Conservation (phyloP, 129 eudicot genomes). For the Centrapalus pauciflorus region DNA sequence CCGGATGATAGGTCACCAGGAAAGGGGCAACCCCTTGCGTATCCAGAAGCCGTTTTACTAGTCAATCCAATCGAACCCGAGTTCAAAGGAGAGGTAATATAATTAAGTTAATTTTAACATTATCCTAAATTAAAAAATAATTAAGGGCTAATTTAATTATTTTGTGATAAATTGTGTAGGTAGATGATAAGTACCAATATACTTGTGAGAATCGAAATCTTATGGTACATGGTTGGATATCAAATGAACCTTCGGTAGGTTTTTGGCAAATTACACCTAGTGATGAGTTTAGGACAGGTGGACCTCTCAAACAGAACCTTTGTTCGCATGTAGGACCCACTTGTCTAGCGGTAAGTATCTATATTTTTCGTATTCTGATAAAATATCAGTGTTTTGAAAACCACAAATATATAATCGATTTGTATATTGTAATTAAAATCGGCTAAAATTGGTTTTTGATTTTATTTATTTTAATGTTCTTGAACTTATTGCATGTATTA, state of each 20-base stretch:
- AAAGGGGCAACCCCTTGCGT: conserved; percentile 71
- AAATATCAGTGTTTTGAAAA: no score
- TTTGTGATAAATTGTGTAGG: conserved; percentile 32
- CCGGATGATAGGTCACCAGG: conserved; percentile 80
- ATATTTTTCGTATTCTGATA: not conserved
- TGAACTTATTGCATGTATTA: no score
- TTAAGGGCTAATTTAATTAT: not conserved
- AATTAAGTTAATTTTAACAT: no score
- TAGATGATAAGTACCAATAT: conserved; percentile 95
- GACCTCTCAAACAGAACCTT: conserved; percentile 85
- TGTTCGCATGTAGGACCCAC: conserved; percentile 97
- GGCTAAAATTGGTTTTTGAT: no score
- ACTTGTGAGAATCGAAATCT: conserved; percentile 70
- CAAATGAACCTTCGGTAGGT: conserved; percentile 51
- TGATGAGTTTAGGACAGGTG: conserved; percentile 86
- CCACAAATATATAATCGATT: no score
- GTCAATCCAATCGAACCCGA: conserved; percentile 65
- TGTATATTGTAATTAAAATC: no score
- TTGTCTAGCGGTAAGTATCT: conserved; percentile 75
- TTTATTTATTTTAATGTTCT: no score
- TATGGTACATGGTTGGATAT: conserved; percentile 89
- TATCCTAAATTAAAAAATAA: no score
- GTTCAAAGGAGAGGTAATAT: conserved; percentile 75
- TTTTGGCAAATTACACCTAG: conserved; percentile 91
- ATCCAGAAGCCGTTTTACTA: conserved; percentile 81